Base-by-base conservation (phyloP, 495 filamentous ascomycete species). In the Oidiodendron maius region DNA sequence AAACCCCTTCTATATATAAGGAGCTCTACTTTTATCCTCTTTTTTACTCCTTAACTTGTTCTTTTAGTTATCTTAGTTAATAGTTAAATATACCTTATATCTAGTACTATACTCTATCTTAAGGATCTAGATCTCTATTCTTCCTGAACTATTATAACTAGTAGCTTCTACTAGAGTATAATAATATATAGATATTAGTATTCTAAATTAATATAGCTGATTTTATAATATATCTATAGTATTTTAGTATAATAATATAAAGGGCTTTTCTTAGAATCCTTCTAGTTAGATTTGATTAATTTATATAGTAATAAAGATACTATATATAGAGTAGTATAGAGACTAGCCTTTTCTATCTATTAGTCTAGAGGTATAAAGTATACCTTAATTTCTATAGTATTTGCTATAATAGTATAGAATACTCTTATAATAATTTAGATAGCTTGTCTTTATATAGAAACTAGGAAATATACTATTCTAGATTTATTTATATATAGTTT, bases 351-450 rank as follows among this genome's bases (percentile, higher is more conserved):
- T 25, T 53, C 43, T 25, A 59, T 47, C 39, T 56, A 44, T 23
- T 56, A 40, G 35, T 34, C 24, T n/a, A 23, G 6, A 11, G 54
- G 54, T 22, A 57, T 50, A 20, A 57, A 41, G 45, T 53, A 39
- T 43, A 30, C 43, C 41, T 58, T 52, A 20, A 58, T 25, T n/a
- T 58, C 46, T 3, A 58, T 25, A 37, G 57, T 50, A 18, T 53
- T 40, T 35, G 50, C 45, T 13, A 54, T 40, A 36, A 54, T 60
- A 53, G 49, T 57, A 18, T 40, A 44, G 34, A 57, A 60, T 12
- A 54, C 57, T 48, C 57, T 46, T 49, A 53, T 6, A 20, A 41
- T n/a, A n/a, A n/a, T n/a, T n/a, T n/a, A n/a, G n/a, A n/a, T n/a
- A n/a, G n/a, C n/a, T n/a, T n/a, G n/a, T 56, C 52, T 55, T 39